phyloP scores from a whole-genome alignment of 768 basidiomycete species.

The Melanogaster broomeanus region DNA sequence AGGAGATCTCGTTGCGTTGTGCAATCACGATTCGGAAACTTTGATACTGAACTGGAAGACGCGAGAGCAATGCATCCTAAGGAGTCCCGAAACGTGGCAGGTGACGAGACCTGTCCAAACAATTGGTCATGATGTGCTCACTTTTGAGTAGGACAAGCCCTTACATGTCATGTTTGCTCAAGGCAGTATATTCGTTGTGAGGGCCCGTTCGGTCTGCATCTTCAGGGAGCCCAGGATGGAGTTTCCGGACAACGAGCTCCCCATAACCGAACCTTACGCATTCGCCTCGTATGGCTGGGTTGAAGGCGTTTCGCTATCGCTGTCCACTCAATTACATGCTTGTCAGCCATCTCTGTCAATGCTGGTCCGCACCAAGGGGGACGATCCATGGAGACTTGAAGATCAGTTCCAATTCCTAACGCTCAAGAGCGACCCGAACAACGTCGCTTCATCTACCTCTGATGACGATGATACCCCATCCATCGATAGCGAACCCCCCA shows the following conservation, averaged over 20 bases:
- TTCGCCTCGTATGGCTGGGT: constrained; percentile 67
- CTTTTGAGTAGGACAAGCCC: constrained; percentile 44
- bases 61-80: constrained; percentile 46
- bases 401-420: constrained; percentile 54
- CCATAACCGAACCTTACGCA: constrained; percentile 32
- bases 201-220: constrained; percentile 58
- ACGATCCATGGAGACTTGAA: constrained; percentile 59
- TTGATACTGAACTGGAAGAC: constrained; percentile 58
- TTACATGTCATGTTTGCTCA: constrained; percentile 52
- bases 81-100: constrained; percentile 37
- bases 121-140: constrained; percentile 9
- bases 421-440: constrained; percentile 36
- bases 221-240: constrained; percentile 50
- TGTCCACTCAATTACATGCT: neutral
- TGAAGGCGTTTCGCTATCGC: constrained; percentile 52
- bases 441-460: neutral
- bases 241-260: constrained; percentile 12
- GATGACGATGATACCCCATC: neutral
- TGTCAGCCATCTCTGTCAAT: constrained; percentile 40
- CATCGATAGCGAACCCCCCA: constrained; percentile 28
- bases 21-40: constrained; percentile 52
- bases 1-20: constrained; percentile 55
- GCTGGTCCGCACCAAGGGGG: constrained; percentile 57
- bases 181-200: constrained; percentile 53
- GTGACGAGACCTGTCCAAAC: constrained; percentile 16